These are phyloP conservation scores for Ogataea hybrid DNA, from an alignment of 1,139 yeast species.

Conservation along the genomic window DNA sequence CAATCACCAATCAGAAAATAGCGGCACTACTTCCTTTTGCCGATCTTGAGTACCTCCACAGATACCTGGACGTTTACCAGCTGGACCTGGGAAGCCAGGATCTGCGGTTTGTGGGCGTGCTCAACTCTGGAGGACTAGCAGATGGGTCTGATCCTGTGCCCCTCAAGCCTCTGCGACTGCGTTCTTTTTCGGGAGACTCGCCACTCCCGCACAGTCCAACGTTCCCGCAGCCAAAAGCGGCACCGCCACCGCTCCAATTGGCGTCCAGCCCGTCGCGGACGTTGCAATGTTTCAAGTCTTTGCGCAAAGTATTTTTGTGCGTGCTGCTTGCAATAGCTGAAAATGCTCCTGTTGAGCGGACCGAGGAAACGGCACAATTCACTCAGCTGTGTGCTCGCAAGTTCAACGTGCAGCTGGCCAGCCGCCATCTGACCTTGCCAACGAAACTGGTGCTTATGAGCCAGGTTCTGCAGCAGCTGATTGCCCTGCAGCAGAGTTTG, in stretches of 20 bases:
- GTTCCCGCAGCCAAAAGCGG: not conserved
- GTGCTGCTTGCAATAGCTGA: slow-evolving; percentile 20
- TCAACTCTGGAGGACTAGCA: slow-evolving; percentile 17
- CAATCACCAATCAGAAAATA: slow-evolving; percentile 18
- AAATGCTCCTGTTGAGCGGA: not conserved
- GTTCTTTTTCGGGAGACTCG: slow-evolving; percentile 21
- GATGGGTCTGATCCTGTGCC: slow-evolving; percentile 11
- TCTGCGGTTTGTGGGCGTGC: slow-evolving; percentile 18
- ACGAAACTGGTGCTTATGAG: slow-evolving; percentile 20
- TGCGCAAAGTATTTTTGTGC: slow-evolving; percentile 23
- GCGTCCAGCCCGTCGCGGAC: slow-evolving; percentile 16
- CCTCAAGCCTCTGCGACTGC: slow-evolving; percentile 21
- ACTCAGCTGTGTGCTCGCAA: slow-evolving; percentile 14
- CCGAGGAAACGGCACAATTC: slow-evolving; percentile 11
- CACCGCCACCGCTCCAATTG: slow-evolving; percentile 9
- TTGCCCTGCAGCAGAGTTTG: slow-evolving; percentile 9
- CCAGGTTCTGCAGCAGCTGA: slow-evolving; percentile 13
- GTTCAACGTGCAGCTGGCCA: slow-evolving; percentile 13
- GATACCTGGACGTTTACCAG: slow-evolving; percentile 26
- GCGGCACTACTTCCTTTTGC: slow-evolving; percentile 16
- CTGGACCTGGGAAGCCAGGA: slow-evolving; percentile 23
- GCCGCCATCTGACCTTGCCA: slow-evolving; percentile 7
- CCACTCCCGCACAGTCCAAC: slow-evolving; percentile 2
- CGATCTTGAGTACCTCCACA: slow-evolving; percentile 19
- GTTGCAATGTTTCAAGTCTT: slow-evolving; percentile 14